Base-by-base conservation (phyloP, 106 monocot genomes). In the Allium fistulosum region DNA sequence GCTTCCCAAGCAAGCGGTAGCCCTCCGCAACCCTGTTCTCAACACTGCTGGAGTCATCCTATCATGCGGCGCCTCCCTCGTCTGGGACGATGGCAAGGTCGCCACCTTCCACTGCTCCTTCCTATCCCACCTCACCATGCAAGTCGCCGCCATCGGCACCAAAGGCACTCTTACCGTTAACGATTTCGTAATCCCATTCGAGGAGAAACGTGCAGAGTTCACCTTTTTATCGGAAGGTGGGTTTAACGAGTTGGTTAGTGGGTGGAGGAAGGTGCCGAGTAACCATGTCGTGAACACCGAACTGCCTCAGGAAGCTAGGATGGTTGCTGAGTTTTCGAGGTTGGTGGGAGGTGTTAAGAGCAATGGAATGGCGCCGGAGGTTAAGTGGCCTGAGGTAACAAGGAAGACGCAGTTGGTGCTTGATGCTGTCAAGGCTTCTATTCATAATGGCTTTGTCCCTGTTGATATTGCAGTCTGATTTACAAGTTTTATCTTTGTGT, bases 41-140 rank as follows among this genome's bases (percentile, higher is more conserved):
- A 91, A 91, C 53, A 64, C 80, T 46, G 76, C 81, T 7, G 88
- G 88, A 3, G 80, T 92, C 2, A 64, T 88, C 17, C 65, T 96
- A 10, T 67, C 83, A 1, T 96, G 88, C 50, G 83, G 88, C 17
- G 55, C 84, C 4, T 77, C 80, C 27, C 70, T 92, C 13, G 26
- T 63, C 2, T 96, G 88, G 85, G 82, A 79, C 28, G 83, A 95
- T 61, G 85, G 83, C 10, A 85, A 77, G 49, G 49, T 73, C 0
- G 91, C 88, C 9, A 88, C 85, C 5, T 81, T 91, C 64, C 67
- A 83, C 52, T 83, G 91, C 72, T 85, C 85, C 18, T 95, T 95
- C 62, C 72, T 88, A 11, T 49, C 77, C 2, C 76, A 95, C 26
- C 68, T 88, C 17, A 84, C 88, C 2, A 85, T 85, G 83, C 69